Evolutionary conservation across 2,329 filamentous ascomycete species (phyloP).

Genomic region (Fusarium begoniae): DNA sequence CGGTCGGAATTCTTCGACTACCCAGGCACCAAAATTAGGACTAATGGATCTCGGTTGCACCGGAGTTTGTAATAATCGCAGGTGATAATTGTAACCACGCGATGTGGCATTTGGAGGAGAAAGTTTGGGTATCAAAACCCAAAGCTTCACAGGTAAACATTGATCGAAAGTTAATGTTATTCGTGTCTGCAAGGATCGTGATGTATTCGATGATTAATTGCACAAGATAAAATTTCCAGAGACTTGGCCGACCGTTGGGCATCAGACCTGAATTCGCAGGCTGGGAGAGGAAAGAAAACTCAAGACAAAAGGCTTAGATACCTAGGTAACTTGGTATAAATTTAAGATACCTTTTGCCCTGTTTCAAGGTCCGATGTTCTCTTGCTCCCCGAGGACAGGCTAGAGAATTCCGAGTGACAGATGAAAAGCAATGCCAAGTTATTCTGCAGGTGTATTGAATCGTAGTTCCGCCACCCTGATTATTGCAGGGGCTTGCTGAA

Average conservation of each 20-base stretch:
- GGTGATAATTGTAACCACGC: neutral
- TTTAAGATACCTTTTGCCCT: too few relatives aligned
- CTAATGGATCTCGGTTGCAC: constrained; percentile 7
- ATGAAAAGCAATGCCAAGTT: constrained; percentile 20
- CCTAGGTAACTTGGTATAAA: too few relatives aligned
- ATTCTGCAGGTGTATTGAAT: constrained; percentile 5
- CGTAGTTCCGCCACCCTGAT: constrained; percentile 33
- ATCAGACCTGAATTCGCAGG: neutral
- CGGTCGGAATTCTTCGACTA: neutral
- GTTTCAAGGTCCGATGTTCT: too few relatives aligned
- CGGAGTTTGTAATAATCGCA: neutral
- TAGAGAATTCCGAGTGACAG: neutral
- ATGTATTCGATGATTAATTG: neutral
- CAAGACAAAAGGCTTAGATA: too few relatives aligned
- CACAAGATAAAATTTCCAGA: neutral
- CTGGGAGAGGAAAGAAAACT: too few relatives aligned
- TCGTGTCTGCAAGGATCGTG: neutral
- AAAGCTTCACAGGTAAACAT: neutral
- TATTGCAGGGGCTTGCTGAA: constrained; percentile 23
- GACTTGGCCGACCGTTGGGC: neutral
- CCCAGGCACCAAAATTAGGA: neutral
- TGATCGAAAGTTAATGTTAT: neutral
- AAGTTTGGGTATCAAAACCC: neutral
- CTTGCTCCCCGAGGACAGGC: neutral
- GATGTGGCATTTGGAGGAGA: neutral